Percentiles rank a stretch among this genome's conserved stretches.
Evolutionary conservation across 2,329 filamentous ascomycete genomes (phyloP).

Genomic region (Pseudogymnoascus sp.): DNA sequence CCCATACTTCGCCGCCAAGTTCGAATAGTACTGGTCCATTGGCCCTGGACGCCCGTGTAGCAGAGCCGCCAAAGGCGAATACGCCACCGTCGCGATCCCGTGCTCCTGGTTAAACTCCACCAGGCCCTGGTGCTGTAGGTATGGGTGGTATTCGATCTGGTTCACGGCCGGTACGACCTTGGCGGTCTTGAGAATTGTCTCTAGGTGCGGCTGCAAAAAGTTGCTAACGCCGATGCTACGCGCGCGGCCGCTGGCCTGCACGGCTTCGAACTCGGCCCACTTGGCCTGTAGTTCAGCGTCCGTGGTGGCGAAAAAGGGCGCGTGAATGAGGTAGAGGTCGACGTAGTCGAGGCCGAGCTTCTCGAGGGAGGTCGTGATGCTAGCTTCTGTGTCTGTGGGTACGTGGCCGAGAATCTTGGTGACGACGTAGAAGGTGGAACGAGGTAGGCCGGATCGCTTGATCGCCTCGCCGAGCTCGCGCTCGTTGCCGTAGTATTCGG

Average conservation of each 20-base stretch:
- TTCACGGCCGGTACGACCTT: constrained; percentile 61
- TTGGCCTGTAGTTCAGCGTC: constrained; percentile 47
- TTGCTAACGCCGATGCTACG: constrained; percentile 73
- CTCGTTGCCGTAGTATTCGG: constrained; percentile 63
- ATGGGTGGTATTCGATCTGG: constrained; percentile 77
- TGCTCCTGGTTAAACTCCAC: constrained; percentile 50
- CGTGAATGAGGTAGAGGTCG: constrained; percentile 62
- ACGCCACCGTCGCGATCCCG: constrained; percentile 49
- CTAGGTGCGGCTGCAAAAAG: constrained; percentile 52
- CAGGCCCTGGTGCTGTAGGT: constrained; percentile 58
- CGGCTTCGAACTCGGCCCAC: constrained; percentile 56
- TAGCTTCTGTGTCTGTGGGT: constrained; percentile 34
- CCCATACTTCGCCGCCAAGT: constrained; percentile 50
- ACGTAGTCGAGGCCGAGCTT: constrained; percentile 64
- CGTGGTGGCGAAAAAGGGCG: constrained; percentile 45
- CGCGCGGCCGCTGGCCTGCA: constrained; percentile 59
- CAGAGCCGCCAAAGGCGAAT: constrained; percentile 47
- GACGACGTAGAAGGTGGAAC: constrained; percentile 62
- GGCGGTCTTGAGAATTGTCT: constrained; percentile 50
- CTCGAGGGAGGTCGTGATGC: constrained; percentile 52
- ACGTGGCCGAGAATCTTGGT: constrained; percentile 46
- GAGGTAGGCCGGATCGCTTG: constrained; percentile 56
- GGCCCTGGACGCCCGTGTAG: constrained; percentile 45
- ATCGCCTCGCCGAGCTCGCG: constrained; percentile 65
- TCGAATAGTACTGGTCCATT: constrained; percentile 43